phyloP scores from a whole-genome alignment of 2,329 filamentous ascomycete genomes.

The Penicillium expansum region DNA sequence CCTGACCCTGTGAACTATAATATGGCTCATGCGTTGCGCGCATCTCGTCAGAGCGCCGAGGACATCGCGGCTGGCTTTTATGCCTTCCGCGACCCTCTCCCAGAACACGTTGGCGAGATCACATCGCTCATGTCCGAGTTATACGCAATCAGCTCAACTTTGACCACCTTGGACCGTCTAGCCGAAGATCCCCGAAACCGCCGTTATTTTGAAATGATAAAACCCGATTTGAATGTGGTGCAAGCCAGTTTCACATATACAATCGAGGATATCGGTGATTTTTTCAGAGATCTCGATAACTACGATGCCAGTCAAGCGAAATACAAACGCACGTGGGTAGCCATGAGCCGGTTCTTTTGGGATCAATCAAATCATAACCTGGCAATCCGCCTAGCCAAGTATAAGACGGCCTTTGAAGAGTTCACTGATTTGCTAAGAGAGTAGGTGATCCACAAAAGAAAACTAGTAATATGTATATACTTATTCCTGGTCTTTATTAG shows the following conservation, averaged over 20 bases:
- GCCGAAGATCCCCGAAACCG: conserved; percentile 42
- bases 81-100: conserved; percentile 51
- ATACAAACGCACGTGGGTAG: conserved; percentile 53
- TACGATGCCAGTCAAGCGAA: conserved; percentile 26
- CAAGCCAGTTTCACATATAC: conserved; percentile 52
- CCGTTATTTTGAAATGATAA: conserved; percentile 40
- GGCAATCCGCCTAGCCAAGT: conserved; percentile 49
- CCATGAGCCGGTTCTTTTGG: conserved; percentile 48
- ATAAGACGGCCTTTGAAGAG: conserved; percentile 50
- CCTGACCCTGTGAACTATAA: conserved; percentile 16
- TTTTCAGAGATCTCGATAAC: conserved; percentile 44
- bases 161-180: conserved; percentile 49
- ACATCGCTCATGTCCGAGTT: conserved; percentile 54
- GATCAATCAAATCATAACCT: conserved; percentile 49
- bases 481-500: conserved; percentile 20
- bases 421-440: conserved; percentile 46
- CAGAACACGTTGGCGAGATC: conserved; percentile 52
- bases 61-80: conserved; percentile 53
- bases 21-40: conserved; percentile 45
- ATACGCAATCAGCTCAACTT: conserved; percentile 52
- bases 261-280: conserved; percentile 49
- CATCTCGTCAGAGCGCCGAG: conserved; percentile 50
- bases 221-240: conserved; percentile 50
- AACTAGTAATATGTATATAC: conserved; percentile 7
- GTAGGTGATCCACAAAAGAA: conserved; percentile 35